Evolutionary conservation across 768 basidiomycete species (phyloP).

Genomic region (Termitomyces sp.): DNA sequence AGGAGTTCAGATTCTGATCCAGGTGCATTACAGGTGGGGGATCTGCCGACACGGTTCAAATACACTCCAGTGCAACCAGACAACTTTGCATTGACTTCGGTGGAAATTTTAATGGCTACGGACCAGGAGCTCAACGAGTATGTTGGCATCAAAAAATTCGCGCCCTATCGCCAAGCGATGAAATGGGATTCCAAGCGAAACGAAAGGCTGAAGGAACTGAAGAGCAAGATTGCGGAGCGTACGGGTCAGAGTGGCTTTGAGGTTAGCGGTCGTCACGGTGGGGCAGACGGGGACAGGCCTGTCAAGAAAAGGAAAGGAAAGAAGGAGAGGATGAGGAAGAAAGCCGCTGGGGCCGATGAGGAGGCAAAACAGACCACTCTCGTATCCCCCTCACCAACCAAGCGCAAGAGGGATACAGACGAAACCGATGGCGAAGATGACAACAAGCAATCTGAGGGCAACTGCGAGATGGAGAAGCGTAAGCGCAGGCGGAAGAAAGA

Average conservation of each 20-base stretch:
- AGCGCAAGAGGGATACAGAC: conserved; percentile 15
- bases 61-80: conserved; percentile 69
- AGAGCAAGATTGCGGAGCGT: conserved; percentile 50
- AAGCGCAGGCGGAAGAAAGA: conserved; percentile 21
- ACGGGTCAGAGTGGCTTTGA: conserved; percentile 15
- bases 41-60: conserved; percentile 88
- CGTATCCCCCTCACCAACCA: neutral
- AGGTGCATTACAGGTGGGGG: conserved; percentile 58
- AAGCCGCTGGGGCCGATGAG: conserved; percentile 22
- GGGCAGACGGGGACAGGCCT: conserved; percentile 18
- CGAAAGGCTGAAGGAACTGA: conserved; percentile 70
- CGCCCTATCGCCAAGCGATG: conserved; percentile 73
- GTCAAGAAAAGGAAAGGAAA: conserved; percentile 64
- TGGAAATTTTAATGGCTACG: conserved; percentile 86
- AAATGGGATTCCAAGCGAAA: conserved; percentile 61
- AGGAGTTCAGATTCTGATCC: conserved; percentile 3
- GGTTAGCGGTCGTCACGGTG: conserved; percentile 15
- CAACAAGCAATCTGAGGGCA: conserved; percentile 24
- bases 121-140: conserved; percentile 93
- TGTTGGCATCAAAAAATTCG: conserved; percentile 84
- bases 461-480: conserved; percentile 25
- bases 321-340: conserved; percentile 60
- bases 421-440: conserved; percentile 41
- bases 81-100: conserved; percentile 66
- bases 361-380: conserved; percentile 7